phyloP scores from a whole-genome alignment of 768 basidiomycete genomes.

The Epithele typhae region DNA sequence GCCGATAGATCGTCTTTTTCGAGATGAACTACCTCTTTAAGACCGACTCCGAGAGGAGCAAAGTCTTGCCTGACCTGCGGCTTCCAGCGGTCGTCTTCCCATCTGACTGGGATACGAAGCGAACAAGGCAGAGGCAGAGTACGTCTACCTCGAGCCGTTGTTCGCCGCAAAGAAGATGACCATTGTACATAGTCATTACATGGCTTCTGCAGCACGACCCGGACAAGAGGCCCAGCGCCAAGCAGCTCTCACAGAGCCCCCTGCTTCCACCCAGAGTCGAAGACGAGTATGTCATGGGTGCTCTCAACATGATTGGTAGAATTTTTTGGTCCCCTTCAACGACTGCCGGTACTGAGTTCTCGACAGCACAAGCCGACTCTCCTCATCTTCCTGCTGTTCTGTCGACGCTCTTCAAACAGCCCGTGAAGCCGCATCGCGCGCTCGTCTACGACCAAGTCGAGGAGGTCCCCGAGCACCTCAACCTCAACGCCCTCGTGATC shows the following conservation, averaged over 20 bases:
- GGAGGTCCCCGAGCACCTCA: constrained; percentile 64
- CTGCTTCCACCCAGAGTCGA: constrained; percentile 74
- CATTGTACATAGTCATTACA: constrained; percentile 58
- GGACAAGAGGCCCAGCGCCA: constrained; percentile 67
- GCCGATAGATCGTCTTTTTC: constrained; percentile 85
- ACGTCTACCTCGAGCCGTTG: constrained; percentile 27
- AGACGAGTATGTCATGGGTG: constrained; percentile 83
- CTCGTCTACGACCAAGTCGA: constrained; percentile 73
- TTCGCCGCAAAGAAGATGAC: too few species aligned
- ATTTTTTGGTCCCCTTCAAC: constrained; percentile 15
- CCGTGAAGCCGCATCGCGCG: constrained; percentile 56
- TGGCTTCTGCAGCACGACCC: constrained; percentile 83
- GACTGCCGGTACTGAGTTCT: not conserved
- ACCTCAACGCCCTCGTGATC: constrained; percentile 70
- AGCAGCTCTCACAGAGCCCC: constrained; percentile 78
- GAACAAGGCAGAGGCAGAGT: constrained; percentile 68
- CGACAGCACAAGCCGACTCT: constrained; percentile 70
- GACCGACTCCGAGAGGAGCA: constrained; percentile 80
- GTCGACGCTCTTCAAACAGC: constrained; percentile 72
- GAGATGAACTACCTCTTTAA: constrained; percentile 90
- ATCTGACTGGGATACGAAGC: constrained; percentile 59
- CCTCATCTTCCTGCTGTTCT: constrained; percentile 78
- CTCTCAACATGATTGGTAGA: constrained; percentile 70
- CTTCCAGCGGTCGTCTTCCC: constrained; percentile 76
- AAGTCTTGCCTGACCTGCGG: constrained; percentile 75